Evolutionary conservation across 2,329 filamentous ascomycete genomes (phyloP).

Genomic region (Lachnellula hyalina): DNA sequence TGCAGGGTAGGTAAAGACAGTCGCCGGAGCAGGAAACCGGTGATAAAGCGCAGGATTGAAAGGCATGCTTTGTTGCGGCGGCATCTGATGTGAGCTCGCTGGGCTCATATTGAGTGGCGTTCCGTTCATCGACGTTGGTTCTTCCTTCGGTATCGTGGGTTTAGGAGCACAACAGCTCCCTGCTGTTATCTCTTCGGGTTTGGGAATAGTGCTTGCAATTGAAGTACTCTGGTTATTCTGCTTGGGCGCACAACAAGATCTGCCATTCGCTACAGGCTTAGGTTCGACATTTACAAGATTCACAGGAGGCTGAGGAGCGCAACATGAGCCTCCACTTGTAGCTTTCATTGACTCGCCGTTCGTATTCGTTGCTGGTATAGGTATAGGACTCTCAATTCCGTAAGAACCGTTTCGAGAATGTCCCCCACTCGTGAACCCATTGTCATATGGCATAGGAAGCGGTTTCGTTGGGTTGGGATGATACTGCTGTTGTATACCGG

Average conservation of each 20-base stretch:
- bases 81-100: slow-evolving; percentile 25
- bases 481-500: slow-evolving; percentile 20
- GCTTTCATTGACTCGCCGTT: slow-evolving; percentile 12
- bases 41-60: slow-evolving; percentile 18
- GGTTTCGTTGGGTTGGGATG: slow-evolving; percentile 18
- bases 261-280: not conserved
- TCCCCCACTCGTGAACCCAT: slow-evolving; percentile 19
- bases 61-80: slow-evolving; percentile 20
- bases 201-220: slow-evolving; percentile 19
- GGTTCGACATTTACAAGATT: not conserved
- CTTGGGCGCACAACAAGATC: slow-evolving; percentile 19
- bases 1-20: slow-evolving; percentile 48
- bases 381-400: slow-evolving; percentile 22
- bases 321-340: slow-evolving; percentile 14
- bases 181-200: slow-evolving; percentile 15
- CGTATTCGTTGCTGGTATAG: slow-evolving; percentile 13
- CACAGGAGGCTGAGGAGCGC: slow-evolving; percentile 3
- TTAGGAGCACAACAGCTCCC: slow-evolving; percentile 37
- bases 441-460: slow-evolving; percentile 13
- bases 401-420: slow-evolving; percentile 11
- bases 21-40: slow-evolving; percentile 35
- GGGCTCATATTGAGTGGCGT: slow-evolving; percentile 9
- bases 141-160: slow-evolving; percentile 14
- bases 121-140: slow-evolving; percentile 10
- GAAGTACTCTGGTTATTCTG: slow-evolving; percentile 21